These are phyloP conservation scores for Beauveria asiatica DNA, from an alignment of 2,329 filamentous ascomycete species.

Conservation along the genomic window DNA sequence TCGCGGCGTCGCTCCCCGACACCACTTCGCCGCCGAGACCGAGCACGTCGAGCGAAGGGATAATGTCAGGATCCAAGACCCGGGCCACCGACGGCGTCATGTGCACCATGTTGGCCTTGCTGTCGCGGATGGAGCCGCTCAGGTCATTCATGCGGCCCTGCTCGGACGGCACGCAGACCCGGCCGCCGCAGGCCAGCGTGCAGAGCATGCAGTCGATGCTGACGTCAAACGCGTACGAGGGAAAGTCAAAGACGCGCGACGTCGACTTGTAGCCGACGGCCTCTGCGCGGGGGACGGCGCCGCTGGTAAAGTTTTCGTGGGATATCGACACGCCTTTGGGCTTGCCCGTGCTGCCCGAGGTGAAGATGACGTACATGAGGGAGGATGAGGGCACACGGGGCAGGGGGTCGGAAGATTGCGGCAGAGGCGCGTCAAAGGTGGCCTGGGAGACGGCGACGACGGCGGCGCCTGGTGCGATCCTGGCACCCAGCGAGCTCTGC, in stretches of 20 bases:
- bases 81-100: constrained; percentile 44
- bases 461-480: constrained; percentile 27
- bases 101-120: constrained; percentile 39
- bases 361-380: constrained; percentile 52
- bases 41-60: constrained; percentile 37
- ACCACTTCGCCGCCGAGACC: constrained; percentile 45
- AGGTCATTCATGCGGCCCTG: constrained; percentile 43
- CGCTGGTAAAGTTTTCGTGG: constrained; percentile 38
- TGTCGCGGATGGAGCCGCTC: constrained; percentile 34
- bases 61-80: constrained; percentile 36
- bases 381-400: constrained; percentile 33
- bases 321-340: constrained; percentile 53
- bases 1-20: constrained; percentile 38
- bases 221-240: constrained; percentile 47
- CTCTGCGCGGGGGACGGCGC: constrained; percentile 33
- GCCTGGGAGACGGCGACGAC: constrained; percentile 26
- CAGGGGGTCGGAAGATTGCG: constrained; percentile 16
- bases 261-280: constrained; percentile 33
- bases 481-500: constrained; percentile 29
- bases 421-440: constrained; percentile 17
- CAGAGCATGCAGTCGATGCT: constrained; percentile 47
- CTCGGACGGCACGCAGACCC: constrained; percentile 46
- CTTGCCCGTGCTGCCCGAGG: constrained; percentile 55
- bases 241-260: constrained; percentile 39
- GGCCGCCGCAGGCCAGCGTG: constrained; percentile 40